These are phyloP conservation scores for Claviceps spartinae DNA, from an alignment of 2,329 filamentous ascomycete genomes.

Conservation along the genomic window DNA sequence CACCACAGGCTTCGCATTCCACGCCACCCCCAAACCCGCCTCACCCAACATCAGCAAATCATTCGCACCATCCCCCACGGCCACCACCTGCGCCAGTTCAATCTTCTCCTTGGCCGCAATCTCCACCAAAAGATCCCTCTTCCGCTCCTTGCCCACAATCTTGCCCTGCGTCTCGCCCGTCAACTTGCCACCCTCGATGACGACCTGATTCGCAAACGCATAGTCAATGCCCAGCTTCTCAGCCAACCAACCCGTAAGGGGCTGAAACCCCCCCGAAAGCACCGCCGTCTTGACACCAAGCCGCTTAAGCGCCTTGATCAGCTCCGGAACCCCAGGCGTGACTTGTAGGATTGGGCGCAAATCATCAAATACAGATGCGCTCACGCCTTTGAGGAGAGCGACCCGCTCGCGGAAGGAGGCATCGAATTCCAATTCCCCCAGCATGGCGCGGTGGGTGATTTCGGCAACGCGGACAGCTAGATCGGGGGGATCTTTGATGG, in stretches of 20 bases:
- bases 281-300: constrained; percentile 83
- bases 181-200: constrained; percentile 45
- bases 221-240: constrained; percentile 71
- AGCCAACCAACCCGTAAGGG: constrained; percentile 77
- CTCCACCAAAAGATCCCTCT: constrained; percentile 55
- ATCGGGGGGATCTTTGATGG: constrained; percentile 53
- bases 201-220: constrained; percentile 75
- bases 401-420: constrained; percentile 71
- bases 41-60: constrained; percentile 67
- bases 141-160: constrained; percentile 66
- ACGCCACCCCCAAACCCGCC: constrained; percentile 66
- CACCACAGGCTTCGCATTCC: constrained; percentile 72
- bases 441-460: constrained; percentile 90
- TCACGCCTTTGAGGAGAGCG: constrained; percentile 65
- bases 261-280: constrained; percentile 81
- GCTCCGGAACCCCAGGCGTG: constrained; percentile 63
- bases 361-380: constrained; percentile 63
- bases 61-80: constrained; percentile 72
- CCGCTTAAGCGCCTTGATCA: constrained; percentile 60
- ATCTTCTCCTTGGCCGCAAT: constrained; percentile 58
- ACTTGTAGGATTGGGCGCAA: constrained; percentile 65
- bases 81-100: constrained; percentile 51
- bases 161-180: constrained; percentile 60
- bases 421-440: constrained; percentile 87
- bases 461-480: constrained; percentile 71